Base-by-base conservation (phyloP, 495 filamentous ascomycete genomes). In the Penicillium coffeae region DNA sequence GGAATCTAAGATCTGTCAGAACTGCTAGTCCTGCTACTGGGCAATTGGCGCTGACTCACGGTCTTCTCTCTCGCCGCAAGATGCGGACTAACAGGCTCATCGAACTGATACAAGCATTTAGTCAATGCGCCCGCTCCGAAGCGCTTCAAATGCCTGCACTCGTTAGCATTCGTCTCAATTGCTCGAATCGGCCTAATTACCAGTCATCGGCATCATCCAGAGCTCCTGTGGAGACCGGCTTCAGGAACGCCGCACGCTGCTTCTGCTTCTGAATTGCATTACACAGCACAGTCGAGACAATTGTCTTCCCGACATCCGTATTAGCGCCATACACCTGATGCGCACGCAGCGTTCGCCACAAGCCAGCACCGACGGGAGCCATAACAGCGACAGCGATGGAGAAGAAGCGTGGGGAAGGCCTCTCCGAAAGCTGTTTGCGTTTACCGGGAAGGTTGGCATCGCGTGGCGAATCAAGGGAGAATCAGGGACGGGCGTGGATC, bases 241-340 rank as follows among this genome's bases (percentile, higher is more conserved):
- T 91, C 9, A 91, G 56, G 61, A 86, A 90, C 14, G 71, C 74
- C 0, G 81, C 73, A 13, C 72, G 65, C 45, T 79, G 73, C 25
- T 70, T 60, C 19, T 67, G 67, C 47, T 65, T 63, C 27, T 62
- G 69, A 9, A 84, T 64, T 1, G 84, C 76, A 55, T 77, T 82
- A 60, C 81, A 84, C 13, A 91, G 74, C 27, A 88, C 61, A 0
- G 86, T 88, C 1, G 84, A 84, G 37, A 86, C 74, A 21, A 91
- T 76, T 0, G 87, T 90, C 67, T 90, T 91, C 47, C 87, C 87
- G 27, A 90, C 86, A 50, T 88, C 77, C 3, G 87, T 90, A 56
- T 90, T 90, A 22, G 87, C 86, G 3, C 87, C 87, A 50, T 86
- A 90, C 16, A 91, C 72, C 56, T 90, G 86, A 47, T 83, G 76